Evolutionary conservation across 305 asterid genomes (phyloP).

Genomic region (Fraxinus latifolia): DNA sequence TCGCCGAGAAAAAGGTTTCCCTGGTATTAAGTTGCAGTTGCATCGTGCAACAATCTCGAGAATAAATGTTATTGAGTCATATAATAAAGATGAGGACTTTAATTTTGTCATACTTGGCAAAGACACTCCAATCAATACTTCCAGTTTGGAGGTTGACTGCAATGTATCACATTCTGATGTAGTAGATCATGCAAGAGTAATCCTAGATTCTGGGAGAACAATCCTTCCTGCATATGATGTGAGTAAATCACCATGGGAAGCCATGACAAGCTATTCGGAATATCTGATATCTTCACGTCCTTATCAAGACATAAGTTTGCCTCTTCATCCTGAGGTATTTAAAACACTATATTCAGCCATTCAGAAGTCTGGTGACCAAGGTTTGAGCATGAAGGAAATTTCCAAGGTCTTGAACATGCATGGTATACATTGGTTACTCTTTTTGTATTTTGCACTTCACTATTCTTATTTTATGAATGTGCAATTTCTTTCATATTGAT

Average conservation of each 20-base stretch:
- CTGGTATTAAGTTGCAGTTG: constrained; percentile 72
- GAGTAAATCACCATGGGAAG: constrained; percentile 72
- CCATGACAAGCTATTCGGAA: constrained; percentile 64
- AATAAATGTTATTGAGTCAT: constrained; percentile 48
- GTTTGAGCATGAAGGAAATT: constrained; percentile 76
- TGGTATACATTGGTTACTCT: constrained; percentile 46
- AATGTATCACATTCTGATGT: constrained; percentile 29
- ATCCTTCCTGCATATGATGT: constrained; percentile 30
- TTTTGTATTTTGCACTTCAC: constrained; percentile 11
- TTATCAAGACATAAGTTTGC: constrained; percentile 29
- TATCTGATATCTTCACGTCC: constrained; percentile 48
- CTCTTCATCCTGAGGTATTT: constrained; percentile 51
- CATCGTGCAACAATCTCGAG: constrained; percentile 52
- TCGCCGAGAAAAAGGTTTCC: constrained; percentile 92
- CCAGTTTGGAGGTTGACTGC: constrained; percentile 27
- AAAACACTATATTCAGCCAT: constrained; percentile 69
- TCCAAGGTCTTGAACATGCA: constrained; percentile 42
- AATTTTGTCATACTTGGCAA: constrained; percentile 24
- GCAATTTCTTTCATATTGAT: constrained; percentile 24
- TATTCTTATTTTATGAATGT: constrained; percentile 17
- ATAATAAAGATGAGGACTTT: constrained; percentile 35
- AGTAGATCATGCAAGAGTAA: constrained; percentile 37
- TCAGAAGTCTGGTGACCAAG: constrained; percentile 91
- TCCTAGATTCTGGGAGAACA: constrained; percentile 34
- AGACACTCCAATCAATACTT: constrained; percentile 29